Evolutionary conservation across 805 yeast species (phyloP), one percentile per base, ranked within the genome.

Genomic region (Ogataea thermomethanolica): DNA sequence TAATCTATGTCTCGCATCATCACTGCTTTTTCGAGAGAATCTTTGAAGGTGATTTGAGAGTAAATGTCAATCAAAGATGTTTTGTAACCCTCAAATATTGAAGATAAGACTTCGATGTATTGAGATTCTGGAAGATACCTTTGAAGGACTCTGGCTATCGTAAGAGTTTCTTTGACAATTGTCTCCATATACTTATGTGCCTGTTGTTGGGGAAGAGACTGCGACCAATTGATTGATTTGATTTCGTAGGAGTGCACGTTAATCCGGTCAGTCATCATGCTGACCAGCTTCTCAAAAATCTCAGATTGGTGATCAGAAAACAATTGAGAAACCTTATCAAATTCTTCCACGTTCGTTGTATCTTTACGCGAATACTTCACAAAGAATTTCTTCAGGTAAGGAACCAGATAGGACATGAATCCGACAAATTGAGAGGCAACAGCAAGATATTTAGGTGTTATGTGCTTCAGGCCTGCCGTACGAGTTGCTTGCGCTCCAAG

Each of bases 401-500:
- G 70, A 1, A 75, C 50, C 14, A 67, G 43, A 0, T 55, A 49
- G 14, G 73, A 59, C 17, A 80, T 58, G 23, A 70, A 64, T 40
- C 78, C 77, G 23, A 84, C 64, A n/a, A 79, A 67, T 53, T 84
- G 87, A 4, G 81, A 76, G 26, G 84, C 76, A 28, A 83, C 67
- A 0, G 88, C 81, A 36, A 84, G 56, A 57, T 84, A 86, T 49
- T 79, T 79, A 1, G 88, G 81, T 3, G 86, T 79, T 36, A 84
- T 83, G 53, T 83, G 89, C 47, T 74, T 78, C 36, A 84, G 65
- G 0, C 86, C 88, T 0, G 91, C 85, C 0, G 89, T 76, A 47
- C 78, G 62, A 2, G 85, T 81, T 1, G 91, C 91, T 29, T 84
- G 86, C 1, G 90, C 88, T 31, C 81, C 83, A 26, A 84, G 63